Conservation (phyloP, 768 basidiomycete genomes). For the Amanita fuliginea region DNA sequence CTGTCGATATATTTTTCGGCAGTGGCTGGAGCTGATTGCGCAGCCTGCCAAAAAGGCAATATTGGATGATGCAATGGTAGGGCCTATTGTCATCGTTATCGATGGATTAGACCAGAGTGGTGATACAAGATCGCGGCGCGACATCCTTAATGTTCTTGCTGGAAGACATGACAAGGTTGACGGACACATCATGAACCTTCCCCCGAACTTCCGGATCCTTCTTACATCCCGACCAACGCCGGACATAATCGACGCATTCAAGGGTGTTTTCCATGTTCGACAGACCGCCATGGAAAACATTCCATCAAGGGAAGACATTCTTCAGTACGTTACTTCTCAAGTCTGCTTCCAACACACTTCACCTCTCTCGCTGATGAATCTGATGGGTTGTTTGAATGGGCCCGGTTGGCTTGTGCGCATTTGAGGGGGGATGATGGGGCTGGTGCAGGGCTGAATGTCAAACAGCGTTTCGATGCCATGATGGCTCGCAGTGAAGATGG, state of each 20-base stretch:
- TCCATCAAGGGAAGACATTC: slow-evolving; percentile 4
- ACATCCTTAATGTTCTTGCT: not conserved
- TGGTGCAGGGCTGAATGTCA: not conserved
- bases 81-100: not conserved
- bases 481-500: not conserved
- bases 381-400: slow-evolving; percentile 7
- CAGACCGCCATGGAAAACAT: slow-evolving; percentile 9
- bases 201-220: slow-evolving; percentile 17
- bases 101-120: too few species aligned
- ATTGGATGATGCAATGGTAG: not conserved
- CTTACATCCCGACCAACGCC: slow-evolving; percentile 17
- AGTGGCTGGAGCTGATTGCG: not conserved
- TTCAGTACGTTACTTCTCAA: not conserved
- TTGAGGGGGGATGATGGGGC: slow-evolving; percentile 8
- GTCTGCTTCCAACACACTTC: slow-evolving; percentile 8
- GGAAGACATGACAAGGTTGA: not conserved
- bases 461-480: not conserved
- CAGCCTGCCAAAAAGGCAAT: not conserved
- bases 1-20: not conserved
- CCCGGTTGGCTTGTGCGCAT: slow-evolving; percentile 15
- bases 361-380: slow-evolving; percentile 13
- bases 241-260: slow-evolving; percentile 12
- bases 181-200: slow-evolving; percentile 8
- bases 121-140: not conserved
- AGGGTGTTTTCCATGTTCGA: not conserved